Evolutionary conservation across 176 grass and related monocot species (phyloP).

Genomic region (Oryza longistaminata): DNA sequence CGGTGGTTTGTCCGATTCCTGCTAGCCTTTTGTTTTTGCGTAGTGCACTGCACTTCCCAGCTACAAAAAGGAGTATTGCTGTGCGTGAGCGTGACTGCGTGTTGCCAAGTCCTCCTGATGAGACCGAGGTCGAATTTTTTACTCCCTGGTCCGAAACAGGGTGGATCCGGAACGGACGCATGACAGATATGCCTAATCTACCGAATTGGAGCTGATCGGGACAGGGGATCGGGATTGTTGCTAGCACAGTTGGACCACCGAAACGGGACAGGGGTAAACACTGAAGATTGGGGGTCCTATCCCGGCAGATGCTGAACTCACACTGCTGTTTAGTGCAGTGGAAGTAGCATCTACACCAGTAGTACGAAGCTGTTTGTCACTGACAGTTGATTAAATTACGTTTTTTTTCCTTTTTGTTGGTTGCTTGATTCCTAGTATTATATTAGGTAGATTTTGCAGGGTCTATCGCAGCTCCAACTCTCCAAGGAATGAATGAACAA

Average conservation of each 20-base stretch:
- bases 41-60: slow-evolving; percentile 19
- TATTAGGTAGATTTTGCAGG: neutral
- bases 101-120: neutral
- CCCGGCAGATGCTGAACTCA: neutral
- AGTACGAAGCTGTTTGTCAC: neutral
- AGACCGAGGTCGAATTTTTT: neutral
- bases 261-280: neutral
- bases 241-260: neutral
- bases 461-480: neutral
- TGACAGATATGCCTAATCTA: slow-evolving; percentile 28
- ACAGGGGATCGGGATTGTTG: slow-evolving; percentile 17
- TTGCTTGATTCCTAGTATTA: neutral
- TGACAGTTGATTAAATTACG: neutral
- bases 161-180: slow-evolving; percentile 19
- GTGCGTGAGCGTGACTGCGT: neutral
- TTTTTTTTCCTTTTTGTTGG: neutral
- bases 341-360: neutral
- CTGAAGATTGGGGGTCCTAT: no score
- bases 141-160: neutral
- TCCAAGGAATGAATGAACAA: neutral
- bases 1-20: slow-evolving; percentile 27
- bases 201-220: slow-evolving; percentile 28
- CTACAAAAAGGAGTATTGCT: neutral
- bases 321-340: neutral
- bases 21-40: slow-evolving; percentile 13